These are phyloP conservation scores for Acidiella bohemica DNA, from an alignment of 495 filamentous ascomycete species.

Conservation along the genomic window DNA sequence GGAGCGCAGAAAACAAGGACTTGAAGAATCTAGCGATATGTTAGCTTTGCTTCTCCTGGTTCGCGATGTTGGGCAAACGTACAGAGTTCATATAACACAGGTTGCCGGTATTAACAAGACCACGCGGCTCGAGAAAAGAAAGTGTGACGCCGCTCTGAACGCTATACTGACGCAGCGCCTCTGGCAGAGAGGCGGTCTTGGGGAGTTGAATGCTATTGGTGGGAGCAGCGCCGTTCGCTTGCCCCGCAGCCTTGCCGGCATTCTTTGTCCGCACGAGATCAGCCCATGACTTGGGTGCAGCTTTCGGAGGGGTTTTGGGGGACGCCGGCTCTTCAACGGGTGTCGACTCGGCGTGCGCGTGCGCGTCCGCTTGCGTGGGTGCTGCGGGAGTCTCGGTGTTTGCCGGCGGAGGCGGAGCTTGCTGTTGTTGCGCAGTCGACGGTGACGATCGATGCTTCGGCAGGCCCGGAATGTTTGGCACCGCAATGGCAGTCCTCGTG, in stretches of 20 bases:
- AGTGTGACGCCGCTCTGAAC: slow-evolving; percentile 51
- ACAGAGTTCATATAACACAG: slow-evolving; percentile 99
- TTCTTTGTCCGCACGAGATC: slow-evolving; percentile 51
- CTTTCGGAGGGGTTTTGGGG: slow-evolving; percentile 31
- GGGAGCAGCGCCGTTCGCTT: slow-evolving; percentile 13
- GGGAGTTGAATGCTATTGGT: slow-evolving; percentile 36
- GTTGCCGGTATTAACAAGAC: slow-evolving; percentile 91
- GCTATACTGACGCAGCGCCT: slow-evolving; percentile 55
- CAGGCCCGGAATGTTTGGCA: slow-evolving; percentile 54
- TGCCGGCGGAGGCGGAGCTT: slow-evolving; percentile 9
- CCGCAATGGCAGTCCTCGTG: slow-evolving; percentile 39
- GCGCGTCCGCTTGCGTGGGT: slow-evolving; percentile 18
- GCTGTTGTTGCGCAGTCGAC: slow-evolving; percentile 32
- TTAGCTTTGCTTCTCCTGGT: neutral
- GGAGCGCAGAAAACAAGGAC: slow-evolving; percentile 83
- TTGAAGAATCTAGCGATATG: slow-evolving; percentile 60
- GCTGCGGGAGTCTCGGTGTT: slow-evolving; percentile 26
- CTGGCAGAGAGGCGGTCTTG: slow-evolving; percentile 52
- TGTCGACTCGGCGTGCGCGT: slow-evolving; percentile 19
- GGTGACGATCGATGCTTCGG: slow-evolving; percentile 40
- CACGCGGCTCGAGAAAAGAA: slow-evolving; percentile 81
- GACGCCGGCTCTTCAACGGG: slow-evolving; percentile 26
- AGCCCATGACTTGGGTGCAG: slow-evolving; percentile 60
- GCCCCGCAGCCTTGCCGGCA: slow-evolving; percentile 24
- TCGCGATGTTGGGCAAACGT: slow-evolving; percentile 25